phyloP scores from a whole-genome alignment of 2,329 filamentous ascomycete genomes.

The Pestalotiopsis sp. region DNA sequence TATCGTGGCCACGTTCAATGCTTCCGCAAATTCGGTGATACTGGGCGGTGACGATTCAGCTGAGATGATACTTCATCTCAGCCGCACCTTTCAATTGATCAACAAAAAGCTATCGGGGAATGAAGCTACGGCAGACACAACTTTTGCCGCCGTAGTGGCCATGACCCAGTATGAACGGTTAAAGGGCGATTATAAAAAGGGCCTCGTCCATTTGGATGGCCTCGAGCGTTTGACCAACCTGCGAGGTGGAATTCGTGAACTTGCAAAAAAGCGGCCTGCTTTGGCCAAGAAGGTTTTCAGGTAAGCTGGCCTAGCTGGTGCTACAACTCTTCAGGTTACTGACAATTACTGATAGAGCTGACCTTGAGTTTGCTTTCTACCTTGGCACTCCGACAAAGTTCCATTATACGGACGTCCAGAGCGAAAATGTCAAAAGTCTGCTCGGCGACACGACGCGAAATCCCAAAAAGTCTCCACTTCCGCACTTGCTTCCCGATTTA shows the following conservation, averaged over 20 bases:
- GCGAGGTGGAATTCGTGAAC: conserved; percentile 30
- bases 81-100: conserved; percentile 28
- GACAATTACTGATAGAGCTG: conserved; percentile 16
- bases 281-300: conserved; percentile 25
- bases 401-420: conserved; percentile 7
- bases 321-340: background rate
- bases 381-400: conserved; percentile 23
- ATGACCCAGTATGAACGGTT: conserved; percentile 29
- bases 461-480: background rate
- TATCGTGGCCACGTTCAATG: conserved; percentile 26
- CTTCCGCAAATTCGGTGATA: background rate
- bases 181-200: conserved; percentile 23
- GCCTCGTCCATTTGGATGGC: conserved; percentile 33
- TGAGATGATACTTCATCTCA: conserved; percentile 28
- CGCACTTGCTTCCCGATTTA: background rate
- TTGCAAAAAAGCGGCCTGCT: conserved; percentile 19
- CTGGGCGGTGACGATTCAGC: conserved; percentile 15
- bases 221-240: conserved; percentile 31
- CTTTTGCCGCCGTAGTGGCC: conserved; percentile 30
- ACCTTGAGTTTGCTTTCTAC: conserved; percentile 29
- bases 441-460: background rate
- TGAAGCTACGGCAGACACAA: conserved; percentile 28
- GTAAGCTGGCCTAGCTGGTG: background rate
- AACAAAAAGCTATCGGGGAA: conserved; percentile 29
- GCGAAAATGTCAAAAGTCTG: conserved; percentile 11